A percentile compares a stretch with the other conserved stretches of the same genome.
phyloP scores from a whole-genome alignment of 1,284 basidiomycete genomes.

The Marasmius oreades region DNA sequence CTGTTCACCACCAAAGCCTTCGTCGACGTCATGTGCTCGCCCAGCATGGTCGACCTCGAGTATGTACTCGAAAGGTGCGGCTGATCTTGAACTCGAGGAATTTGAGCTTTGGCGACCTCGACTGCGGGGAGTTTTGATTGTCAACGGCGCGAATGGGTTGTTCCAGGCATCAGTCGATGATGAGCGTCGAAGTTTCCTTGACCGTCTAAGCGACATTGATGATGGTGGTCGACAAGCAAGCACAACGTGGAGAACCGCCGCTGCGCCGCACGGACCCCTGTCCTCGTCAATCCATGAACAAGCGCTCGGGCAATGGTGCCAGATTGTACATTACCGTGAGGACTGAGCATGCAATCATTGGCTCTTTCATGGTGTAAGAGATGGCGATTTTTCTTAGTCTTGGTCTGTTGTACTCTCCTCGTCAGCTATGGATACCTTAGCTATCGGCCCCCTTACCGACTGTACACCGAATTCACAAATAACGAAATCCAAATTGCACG shows the following conservation, averaged over 20 bases:
- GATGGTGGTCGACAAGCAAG: neutral
- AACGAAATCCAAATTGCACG: slow-evolving; percentile 4
- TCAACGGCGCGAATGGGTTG: slow-evolving; percentile 12
- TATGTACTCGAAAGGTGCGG: slow-evolving; percentile 2
- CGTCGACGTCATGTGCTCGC: neutral
- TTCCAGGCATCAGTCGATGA: slow-evolving; percentile 10
- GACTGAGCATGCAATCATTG: neutral
- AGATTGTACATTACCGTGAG: neutral
- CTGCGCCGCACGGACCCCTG: neutral
- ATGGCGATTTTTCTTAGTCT: neutral
- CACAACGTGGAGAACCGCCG: neutral
- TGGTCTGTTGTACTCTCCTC: neutral
- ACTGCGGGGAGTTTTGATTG: slow-evolving; percentile 6
- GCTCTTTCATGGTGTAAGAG: neutral
- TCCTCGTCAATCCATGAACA: neutral
- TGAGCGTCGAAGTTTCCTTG: slow-evolving; percentile 27
- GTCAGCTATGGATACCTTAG: neutral
- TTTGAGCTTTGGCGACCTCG: slow-evolving; percentile 2
- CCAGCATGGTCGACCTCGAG: neutral
- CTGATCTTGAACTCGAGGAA: neutral
- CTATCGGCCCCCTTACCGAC: slow-evolving; percentile 6
- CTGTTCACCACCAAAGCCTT: slow-evolving; percentile 1
- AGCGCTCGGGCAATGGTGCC: neutral
- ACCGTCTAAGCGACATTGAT: slow-evolving; percentile 19
- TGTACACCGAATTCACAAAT: slow-evolving; percentile 2